Conservation (phyloP, 306 rosid species). For the Geum urbanum region DNA sequence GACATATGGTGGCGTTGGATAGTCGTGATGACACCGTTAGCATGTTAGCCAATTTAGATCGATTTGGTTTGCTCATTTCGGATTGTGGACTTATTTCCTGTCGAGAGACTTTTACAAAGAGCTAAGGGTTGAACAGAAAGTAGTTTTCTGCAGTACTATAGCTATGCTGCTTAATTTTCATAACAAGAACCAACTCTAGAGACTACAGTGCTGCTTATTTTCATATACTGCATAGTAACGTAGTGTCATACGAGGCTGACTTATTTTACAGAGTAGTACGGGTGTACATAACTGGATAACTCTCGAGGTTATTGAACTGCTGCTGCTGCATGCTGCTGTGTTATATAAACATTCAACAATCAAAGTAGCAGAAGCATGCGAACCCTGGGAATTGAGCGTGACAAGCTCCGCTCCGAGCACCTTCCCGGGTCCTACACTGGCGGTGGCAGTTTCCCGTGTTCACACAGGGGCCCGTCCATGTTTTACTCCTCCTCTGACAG, state of each 20-base stretch:
- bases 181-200: background rate
- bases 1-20: background rate
- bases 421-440: constrained; percentile 33
- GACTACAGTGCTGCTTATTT: background rate
- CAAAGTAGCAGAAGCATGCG: constrained; percentile 44
- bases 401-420: constrained; percentile 32
- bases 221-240: background rate
- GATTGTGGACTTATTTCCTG: background rate
- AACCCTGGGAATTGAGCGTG: constrained; percentile 26
- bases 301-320: background rate
- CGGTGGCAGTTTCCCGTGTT: constrained; percentile 23
- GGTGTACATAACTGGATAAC: background rate
- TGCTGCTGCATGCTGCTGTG: background rate
- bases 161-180: background rate
- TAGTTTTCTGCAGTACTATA: background rate
- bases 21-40: background rate
- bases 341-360: constrained; percentile 17
- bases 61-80: background rate
- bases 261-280: too few species aligned
- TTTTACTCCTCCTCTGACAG: constrained; percentile 27
- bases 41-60: background rate
- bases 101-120: background rate
- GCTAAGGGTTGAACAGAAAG: background rate
- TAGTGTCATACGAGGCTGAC: too few species aligned
- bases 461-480: constrained; percentile 32